Evolutionary conservation across 139 green algal genomes (phyloP).

Genomic region (Coccomyxa sp.): DNA sequence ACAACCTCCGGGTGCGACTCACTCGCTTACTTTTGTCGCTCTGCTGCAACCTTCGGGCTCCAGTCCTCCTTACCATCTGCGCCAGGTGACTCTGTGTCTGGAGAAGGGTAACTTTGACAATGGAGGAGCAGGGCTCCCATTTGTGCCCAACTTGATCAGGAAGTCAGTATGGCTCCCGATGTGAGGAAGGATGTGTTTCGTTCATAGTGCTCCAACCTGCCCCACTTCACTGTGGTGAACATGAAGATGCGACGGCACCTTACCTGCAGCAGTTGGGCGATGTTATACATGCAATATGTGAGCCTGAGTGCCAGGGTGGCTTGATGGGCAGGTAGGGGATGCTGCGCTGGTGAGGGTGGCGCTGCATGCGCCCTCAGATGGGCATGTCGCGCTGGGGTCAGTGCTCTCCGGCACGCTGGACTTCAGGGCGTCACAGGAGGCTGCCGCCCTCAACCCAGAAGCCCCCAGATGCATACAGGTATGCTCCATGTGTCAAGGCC

Average conservation of each 20-base stretch:
- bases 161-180: no score
- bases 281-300: neutral
- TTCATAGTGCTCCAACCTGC: no score
- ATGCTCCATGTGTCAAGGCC: neutral
- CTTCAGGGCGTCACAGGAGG: conserved; percentile 33
- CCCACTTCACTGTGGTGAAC: no score
- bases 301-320: neutral
- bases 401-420: conserved; percentile 65
- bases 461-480: conserved; percentile 6
- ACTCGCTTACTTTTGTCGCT: neutral
- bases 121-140: neutral
- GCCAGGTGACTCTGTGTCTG: neutral
- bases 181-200: no score
- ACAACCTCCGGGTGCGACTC: neutral
- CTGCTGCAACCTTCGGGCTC: neutral
- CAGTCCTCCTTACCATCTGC: neutral
- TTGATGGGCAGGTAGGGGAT: conserved; percentile 31
- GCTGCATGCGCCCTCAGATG: conserved; percentile 60
- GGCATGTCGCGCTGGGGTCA: conserved; percentile 52
- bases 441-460: neutral
- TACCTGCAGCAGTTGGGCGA: no score
- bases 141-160: neutral
- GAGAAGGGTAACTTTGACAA: neutral
- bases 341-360: conserved; percentile 36
- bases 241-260: no score